Evolutionary conservation across 2,329 filamentous ascomycete species (phyloP).

Genomic region (Fusarium domesticum): DNA sequence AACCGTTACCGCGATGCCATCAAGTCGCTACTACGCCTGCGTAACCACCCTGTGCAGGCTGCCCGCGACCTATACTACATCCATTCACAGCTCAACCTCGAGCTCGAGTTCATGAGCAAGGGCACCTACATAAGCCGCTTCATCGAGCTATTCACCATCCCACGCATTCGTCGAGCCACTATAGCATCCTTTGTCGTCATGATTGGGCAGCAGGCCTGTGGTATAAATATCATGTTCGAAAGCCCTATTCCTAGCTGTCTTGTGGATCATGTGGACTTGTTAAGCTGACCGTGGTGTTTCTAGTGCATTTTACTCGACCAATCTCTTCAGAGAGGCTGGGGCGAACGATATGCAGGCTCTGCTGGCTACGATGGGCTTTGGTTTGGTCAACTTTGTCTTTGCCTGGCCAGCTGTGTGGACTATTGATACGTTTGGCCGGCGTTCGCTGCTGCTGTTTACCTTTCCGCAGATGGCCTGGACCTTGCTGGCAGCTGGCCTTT

Average conservation of each 20-base stretch:
- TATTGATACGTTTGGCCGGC: slow-evolving; percentile 56
- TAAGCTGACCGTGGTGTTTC: too few relatives aligned
- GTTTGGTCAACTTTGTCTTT: slow-evolving; percentile 57
- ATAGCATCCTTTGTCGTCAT: slow-evolving; percentile 77
- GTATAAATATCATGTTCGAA: slow-evolving; percentile 72
- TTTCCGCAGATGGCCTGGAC: slow-evolving; percentile 45
- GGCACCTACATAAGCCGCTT: slow-evolving; percentile 62
- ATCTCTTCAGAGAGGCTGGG: slow-evolving; percentile 57
- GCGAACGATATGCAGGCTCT: slow-evolving; percentile 54
- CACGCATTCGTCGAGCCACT: slow-evolving; percentile 68
- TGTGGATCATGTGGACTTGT: too few relatives aligned
- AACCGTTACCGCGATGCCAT: slow-evolving; percentile 60
- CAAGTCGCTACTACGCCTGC: slow-evolving; percentile 49
- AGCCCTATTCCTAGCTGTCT: too few relatives aligned
- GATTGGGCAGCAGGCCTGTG: slow-evolving; percentile 72
- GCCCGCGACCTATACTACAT: slow-evolving; percentile 63
- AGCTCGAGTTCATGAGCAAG: slow-evolving; percentile 47
- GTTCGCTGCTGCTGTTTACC: slow-evolving; percentile 45
- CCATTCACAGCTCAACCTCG: slow-evolving; percentile 61
- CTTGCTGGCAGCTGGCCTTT: slow-evolving; percentile 43
- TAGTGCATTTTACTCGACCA: slow-evolving; percentile 71
- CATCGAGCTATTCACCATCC: slow-evolving; percentile 64
- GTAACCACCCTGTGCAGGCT: slow-evolving; percentile 55
- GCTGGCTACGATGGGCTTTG: slow-evolving; percentile 57
- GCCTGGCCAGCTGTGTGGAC: slow-evolving; percentile 58